A percentile compares a stretch with the other conserved stretches of the same genome.
Conservation (phyloP, 768 basidiomycete genomes). For the Boletus rex-veris region DNA sequence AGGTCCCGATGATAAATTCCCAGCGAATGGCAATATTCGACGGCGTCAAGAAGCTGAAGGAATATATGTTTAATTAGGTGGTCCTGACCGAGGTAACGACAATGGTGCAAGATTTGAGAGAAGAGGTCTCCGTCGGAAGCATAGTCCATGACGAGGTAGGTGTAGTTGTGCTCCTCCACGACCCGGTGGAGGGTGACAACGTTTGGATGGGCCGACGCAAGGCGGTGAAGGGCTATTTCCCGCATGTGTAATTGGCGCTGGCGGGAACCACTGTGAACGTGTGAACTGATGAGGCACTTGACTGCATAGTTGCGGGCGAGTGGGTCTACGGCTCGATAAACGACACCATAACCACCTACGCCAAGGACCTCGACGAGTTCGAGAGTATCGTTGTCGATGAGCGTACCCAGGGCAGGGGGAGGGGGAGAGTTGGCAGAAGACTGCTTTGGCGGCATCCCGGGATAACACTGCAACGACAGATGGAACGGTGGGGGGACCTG, state of each 20-base stretch:
- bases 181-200: constrained; percentile 89
- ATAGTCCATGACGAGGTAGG: constrained; percentile 93
- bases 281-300: constrained; percentile 76
- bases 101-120: constrained; percentile 74
- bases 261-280: constrained; percentile 41
- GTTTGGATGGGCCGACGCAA: constrained; percentile 70
- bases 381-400: constrained; percentile 79
- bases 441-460: constrained; percentile 32
- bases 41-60: constrained; percentile 88
- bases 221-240: constrained; percentile 80
- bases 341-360: constrained; percentile 92
- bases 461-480: constrained; percentile 15
- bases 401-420: constrained; percentile 59
- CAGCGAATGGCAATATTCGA: constrained; percentile 87
- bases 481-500: constrained; percentile 15
- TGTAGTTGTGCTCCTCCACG: constrained; percentile 75
- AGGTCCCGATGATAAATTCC: constrained; percentile 96
- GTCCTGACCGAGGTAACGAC: constrained; percentile 82
- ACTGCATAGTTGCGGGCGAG: constrained; percentile 71
- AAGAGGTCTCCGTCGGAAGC: constrained; percentile 90
- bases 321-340: constrained; percentile 78
- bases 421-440: constrained; percentile 41
- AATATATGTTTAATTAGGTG: constrained; percentile 85
- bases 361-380: constrained; percentile 87
- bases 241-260: constrained; percentile 79